Evolutionary conservation across 2,329 filamentous ascomycete genomes (phyloP).

Genomic region (Cordyceps javanica): DNA sequence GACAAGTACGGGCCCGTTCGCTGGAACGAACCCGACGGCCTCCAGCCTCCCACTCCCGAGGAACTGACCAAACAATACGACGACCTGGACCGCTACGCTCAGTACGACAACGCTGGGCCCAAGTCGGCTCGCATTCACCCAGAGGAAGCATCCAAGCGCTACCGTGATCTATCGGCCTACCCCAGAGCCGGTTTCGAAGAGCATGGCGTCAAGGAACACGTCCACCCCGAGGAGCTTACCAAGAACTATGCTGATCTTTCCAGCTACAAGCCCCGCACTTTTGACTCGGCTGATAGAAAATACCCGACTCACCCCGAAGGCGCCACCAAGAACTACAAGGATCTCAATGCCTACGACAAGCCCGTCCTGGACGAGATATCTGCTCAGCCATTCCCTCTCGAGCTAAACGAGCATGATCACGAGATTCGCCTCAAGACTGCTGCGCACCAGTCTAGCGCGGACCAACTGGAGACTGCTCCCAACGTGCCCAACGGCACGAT

Average conservation of each 20-base stretch:
- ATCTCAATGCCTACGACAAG: conserved; percentile 19
- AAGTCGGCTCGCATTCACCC: conserved; percentile 20
- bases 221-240: conserved; percentile 33
- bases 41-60: conserved; percentile 26
- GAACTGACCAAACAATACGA: conserved; percentile 34
- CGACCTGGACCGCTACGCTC: conserved; percentile 29
- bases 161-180: conserved; percentile 28
- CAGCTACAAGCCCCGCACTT: conserved; percentile 30
- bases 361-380: conserved; percentile 20
- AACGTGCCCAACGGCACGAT: not conserved
- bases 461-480: not conserved
- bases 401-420: conserved; percentile 3
- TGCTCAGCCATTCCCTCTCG: not conserved
- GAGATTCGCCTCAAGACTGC: conserved; percentile 4
- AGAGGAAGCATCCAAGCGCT: conserved; percentile 27
- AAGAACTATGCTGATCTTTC: conserved; percentile 37
- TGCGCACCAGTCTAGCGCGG: not conserved
- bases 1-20: conserved; percentile 31
- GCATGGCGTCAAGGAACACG: conserved; percentile 18
- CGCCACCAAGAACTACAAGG: conserved; percentile 20
- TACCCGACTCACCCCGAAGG: conserved; percentile 28
- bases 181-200: conserved; percentile 26
- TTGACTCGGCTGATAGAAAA: conserved; percentile 22
- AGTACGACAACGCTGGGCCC: conserved; percentile 17
- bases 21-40: conserved; percentile 36